These are phyloP conservation scores for Tylopilus felleus DNA, from an alignment of 768 basidiomycete genomes.

Conservation along the genomic window DNA sequence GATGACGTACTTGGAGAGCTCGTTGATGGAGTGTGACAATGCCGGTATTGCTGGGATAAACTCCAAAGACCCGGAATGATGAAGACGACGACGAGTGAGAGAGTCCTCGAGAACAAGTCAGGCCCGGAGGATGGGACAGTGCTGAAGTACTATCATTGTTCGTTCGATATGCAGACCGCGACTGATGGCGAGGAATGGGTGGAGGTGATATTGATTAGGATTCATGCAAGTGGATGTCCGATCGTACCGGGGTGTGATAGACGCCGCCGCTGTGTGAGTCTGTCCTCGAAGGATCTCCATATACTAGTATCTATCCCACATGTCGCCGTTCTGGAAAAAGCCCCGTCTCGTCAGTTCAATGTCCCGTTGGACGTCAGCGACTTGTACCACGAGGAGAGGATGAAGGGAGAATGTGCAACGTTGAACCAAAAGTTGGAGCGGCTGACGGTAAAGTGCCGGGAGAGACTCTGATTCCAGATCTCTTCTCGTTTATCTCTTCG, in stretches of 20 bases:
- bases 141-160: constrained; percentile 13
- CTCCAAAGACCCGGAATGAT: constrained; percentile 14
- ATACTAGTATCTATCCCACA: constrained; percentile 13
- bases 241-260: constrained; percentile 31
- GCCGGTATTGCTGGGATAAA: constrained; percentile 9
- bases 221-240: constrained; percentile 19
- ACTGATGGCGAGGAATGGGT: constrained; percentile 26
- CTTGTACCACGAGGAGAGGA: constrained; percentile 55
- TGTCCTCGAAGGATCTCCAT: constrained; percentile 14
- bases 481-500: too few species aligned
- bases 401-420: constrained; percentile 55
- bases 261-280: constrained; percentile 23
- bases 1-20: constrained; percentile 19
- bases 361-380: constrained; percentile 57
- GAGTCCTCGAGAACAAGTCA: constrained; percentile 10
- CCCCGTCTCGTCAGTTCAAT: constrained; percentile 43
- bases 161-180: constrained; percentile 23
- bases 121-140: constrained; percentile 17
- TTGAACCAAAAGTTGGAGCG: constrained; percentile 65
- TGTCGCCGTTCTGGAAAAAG: constrained; percentile 15
- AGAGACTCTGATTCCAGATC: constrained; percentile 60
- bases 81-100: constrained; percentile 17
- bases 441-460: constrained; percentile 57
- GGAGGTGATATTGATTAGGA: constrained; percentile 25
- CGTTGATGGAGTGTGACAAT: constrained; percentile 14